Conservation (phyloP, 108 stramenopile species). For the Nitzschia inconspicua region DNA sequence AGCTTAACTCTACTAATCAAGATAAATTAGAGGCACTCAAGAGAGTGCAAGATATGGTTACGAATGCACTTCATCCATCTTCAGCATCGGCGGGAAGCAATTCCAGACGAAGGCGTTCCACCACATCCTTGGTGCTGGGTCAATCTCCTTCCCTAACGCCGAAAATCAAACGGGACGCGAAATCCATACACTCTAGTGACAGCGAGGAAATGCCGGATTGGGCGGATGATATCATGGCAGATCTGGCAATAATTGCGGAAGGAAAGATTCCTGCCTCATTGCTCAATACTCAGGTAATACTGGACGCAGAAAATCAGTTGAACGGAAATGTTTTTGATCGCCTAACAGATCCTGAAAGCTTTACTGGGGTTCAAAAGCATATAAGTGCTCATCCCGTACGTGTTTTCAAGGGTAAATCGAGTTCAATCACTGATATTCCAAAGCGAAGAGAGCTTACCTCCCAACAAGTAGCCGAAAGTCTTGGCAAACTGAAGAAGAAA, state of each 20-base stretch:
- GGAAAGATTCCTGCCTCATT: slow-evolving; percentile 48
- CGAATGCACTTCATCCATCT: slow-evolving; percentile 8
- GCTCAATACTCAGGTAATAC: slow-evolving; percentile 18
- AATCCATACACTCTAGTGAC: slow-evolving; percentile 32
- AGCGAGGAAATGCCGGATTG: slow-evolving; percentile 54
- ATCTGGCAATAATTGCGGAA: slow-evolving; percentile 63
- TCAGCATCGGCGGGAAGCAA: not conserved
- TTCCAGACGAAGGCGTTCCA: not conserved
- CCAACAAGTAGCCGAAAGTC: slow-evolving; percentile 13
- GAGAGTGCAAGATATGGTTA: slow-evolving; percentile 13
- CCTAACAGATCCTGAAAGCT: slow-evolving; percentile 38
- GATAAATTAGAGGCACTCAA: not conserved
- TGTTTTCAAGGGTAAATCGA: no score
- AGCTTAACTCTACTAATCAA: not conserved
- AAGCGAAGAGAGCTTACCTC: slow-evolving; percentile 2
- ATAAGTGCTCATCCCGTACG: not conserved
- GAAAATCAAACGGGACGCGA: slow-evolving; percentile 1
- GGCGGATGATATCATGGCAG: slow-evolving; percentile 65
- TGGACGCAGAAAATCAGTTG: slow-evolving; percentile 22
- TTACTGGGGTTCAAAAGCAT: slow-evolving; percentile 49
- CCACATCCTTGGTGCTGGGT: not conserved
- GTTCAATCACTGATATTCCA: not conserved
- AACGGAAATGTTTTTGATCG: slow-evolving; percentile 44
- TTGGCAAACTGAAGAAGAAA: slow-evolving; percentile 12
- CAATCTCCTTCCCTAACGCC: not conserved